These are phyloP conservation scores for Cladosporium sphaerospermum DNA, from an alignment of 2,329 filamentous ascomycete species.

Conservation along the genomic window DNA sequence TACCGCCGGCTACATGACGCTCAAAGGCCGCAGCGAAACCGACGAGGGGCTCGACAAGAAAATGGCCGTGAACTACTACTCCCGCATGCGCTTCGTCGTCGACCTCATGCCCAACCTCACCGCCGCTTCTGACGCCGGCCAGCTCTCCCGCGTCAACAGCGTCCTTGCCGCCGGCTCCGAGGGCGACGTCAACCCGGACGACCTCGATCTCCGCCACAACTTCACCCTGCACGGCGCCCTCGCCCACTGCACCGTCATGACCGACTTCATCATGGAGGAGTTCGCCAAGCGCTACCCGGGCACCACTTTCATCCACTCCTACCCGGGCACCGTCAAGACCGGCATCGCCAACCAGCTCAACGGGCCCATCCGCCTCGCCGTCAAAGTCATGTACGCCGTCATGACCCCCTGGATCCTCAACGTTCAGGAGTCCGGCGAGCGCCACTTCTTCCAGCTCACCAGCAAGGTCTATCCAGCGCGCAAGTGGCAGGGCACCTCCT, in stretches of 20 bases:
- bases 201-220: constrained; percentile 40
- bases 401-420: constrained; percentile 35
- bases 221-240: constrained; percentile 32
- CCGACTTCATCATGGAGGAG: constrained; percentile 48
- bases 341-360: constrained; percentile 35
- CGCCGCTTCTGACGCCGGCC: constrained; percentile 31
- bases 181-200: constrained; percentile 41
- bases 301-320: constrained; percentile 46
- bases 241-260: constrained; percentile 41
- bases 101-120: constrained; percentile 53
- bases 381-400: constrained; percentile 31
- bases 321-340: constrained; percentile 44
- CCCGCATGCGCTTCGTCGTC: constrained; percentile 50
- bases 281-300: constrained; percentile 42
- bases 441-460: constrained; percentile 40
- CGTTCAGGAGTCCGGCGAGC: constrained; percentile 39
- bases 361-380: constrained; percentile 28
- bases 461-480: constrained; percentile 28
- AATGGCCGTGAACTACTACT: constrained; percentile 50
- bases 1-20: constrained; percentile 43
- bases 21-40: constrained; percentile 44
- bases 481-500: constrained; percentile 4
- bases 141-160: constrained; percentile 49
- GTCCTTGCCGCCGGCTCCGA: constrained; percentile 51
- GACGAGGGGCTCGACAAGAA: constrained; percentile 51